These are phyloP conservation scores for Jatropha curcas DNA, from an alignment of 345 rosid genomes.

Conservation along the genomic window DNA sequence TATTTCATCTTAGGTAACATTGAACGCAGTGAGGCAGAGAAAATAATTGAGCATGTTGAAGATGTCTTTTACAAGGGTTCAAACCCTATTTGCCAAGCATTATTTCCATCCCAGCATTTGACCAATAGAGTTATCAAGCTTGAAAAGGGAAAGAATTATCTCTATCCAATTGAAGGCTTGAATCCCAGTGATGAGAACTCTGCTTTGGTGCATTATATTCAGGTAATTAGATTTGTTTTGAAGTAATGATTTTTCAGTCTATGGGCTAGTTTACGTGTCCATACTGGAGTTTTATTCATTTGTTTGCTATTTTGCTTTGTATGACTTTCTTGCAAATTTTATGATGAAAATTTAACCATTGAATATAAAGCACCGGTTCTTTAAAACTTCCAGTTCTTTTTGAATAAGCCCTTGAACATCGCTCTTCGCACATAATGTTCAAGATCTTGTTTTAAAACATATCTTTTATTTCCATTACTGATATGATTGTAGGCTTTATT, in stretches of 20 bases:
- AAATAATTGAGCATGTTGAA: conserved; percentile 63
- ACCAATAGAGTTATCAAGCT: conserved; percentile 82
- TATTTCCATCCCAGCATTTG: conserved; percentile 76
- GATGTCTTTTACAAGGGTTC: conserved; percentile 55
- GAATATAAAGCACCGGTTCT: background rate
- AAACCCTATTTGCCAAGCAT: conserved; percentile 63
- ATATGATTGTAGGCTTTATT: background rate
- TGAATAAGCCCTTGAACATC: background rate
- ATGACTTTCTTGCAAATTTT: background rate
- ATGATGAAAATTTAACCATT: background rate
- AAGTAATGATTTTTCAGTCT: background rate
- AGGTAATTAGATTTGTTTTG: conserved; percentile 42
- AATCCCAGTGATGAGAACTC: conserved; percentile 87
- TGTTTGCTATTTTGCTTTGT: background rate
- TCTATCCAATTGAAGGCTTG: conserved; percentile 62
- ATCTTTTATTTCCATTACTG: background rate
- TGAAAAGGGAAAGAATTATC: conserved; percentile 52
- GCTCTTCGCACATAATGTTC: background rate
- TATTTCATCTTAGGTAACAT: conserved; percentile 60
- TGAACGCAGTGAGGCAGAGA: conserved; percentile 64
- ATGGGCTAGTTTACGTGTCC: background rate
- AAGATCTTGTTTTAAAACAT: background rate
- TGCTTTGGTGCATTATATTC: conserved; percentile 78
- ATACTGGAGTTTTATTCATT: background rate
- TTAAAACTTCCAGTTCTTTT: background rate